Evolutionary conservation across 2,329 filamentous ascomycete species (phyloP).

Genomic region (Colletotrichum sublineola): DNA sequence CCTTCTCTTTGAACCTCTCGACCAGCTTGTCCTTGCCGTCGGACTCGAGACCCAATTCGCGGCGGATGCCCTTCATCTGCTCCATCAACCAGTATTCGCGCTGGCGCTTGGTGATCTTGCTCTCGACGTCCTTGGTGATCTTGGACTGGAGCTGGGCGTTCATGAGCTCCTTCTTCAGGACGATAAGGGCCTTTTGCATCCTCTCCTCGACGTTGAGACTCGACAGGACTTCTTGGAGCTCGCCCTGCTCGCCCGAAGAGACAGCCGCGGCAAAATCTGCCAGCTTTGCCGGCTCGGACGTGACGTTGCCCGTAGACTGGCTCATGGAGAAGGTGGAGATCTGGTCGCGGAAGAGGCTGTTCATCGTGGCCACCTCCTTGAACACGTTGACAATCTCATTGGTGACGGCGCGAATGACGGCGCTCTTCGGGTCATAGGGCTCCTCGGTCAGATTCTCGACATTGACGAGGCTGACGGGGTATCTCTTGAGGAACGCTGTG

Average conservation of each 20-base stretch:
- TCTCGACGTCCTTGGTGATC: conserved; percentile 97
- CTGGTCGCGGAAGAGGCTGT: conserved; percentile 95
- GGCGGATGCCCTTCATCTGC: conserved; percentile 98
- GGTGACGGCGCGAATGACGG: conserved; percentile 89
- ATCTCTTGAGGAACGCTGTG: conserved; percentile 91
- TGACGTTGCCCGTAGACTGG: conserved; percentile 93
- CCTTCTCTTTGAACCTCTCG: conserved; percentile 97
- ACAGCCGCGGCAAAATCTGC: conserved; percentile 98
- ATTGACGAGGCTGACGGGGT: conserved; percentile 92
- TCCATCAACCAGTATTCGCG: conserved; percentile 99
- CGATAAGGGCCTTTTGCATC: conserved; percentile 89
- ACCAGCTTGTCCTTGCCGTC: conserved; percentile 99
- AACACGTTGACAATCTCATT: conserved; percentile 99
- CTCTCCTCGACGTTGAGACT: conserved; percentile 93
- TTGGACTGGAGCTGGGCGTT: conserved; percentile 97
- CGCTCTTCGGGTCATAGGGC: conserved; percentile 89
- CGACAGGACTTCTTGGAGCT: conserved; percentile 91
- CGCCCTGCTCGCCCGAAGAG: conserved; percentile 90
- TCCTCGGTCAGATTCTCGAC: conserved; percentile 94
- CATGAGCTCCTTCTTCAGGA: conserved; percentile 98
- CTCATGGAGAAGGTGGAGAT: conserved; percentile 98
- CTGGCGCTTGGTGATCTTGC: conserved; percentile 96
- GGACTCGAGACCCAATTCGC: conserved; percentile 95
- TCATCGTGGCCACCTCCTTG: conserved; percentile 95
- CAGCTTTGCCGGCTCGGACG: conserved; percentile 92